Conservation (phyloP, 1,284 basidiomycete species). For the Pseudozyma flocculosa region DNA sequence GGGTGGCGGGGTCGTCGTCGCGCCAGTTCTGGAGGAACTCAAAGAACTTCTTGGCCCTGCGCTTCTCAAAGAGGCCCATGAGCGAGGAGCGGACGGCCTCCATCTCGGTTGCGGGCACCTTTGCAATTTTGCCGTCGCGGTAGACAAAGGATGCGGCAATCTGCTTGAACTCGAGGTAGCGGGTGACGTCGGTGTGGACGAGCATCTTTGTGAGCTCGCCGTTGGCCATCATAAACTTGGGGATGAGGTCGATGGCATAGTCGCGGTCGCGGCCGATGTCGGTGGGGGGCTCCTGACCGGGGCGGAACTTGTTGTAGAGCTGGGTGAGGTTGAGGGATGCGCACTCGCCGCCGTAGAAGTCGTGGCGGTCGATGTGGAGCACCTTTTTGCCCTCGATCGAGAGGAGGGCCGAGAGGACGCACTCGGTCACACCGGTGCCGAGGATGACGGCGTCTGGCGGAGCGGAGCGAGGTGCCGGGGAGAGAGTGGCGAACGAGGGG, state of each 20-base stretch:
- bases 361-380: slow-evolving; percentile 97
- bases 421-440: slow-evolving; percentile 95
- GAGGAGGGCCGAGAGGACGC: slow-evolving; percentile 80
- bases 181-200: slow-evolving; percentile 97
- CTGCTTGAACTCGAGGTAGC: slow-evolving; percentile 99
- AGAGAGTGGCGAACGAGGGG: background rate
- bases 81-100: slow-evolving; percentile 91
- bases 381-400: slow-evolving; percentile 99
- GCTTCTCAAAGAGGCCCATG: slow-evolving; percentile 98
- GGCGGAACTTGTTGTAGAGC: slow-evolving; percentile 93
- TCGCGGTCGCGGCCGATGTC: slow-evolving; percentile 60
- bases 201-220: slow-evolving; percentile 98
- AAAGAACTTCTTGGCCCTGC: slow-evolving; percentile 97
- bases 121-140: slow-evolving; percentile 93
- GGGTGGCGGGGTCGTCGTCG: slow-evolving; percentile 88
- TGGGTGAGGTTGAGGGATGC: slow-evolving; percentile 96
- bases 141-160: slow-evolving; percentile 98
- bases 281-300: slow-evolving; percentile 60
- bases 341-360: slow-evolving; percentile 98
- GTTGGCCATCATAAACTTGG: slow-evolving; percentile 80
- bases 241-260: slow-evolving; percentile 57
- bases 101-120: slow-evolving; percentile 96
- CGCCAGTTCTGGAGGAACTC: slow-evolving; percentile 94
- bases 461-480: background rate
- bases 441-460: slow-evolving; percentile 56